Evolutionary conservation across 2,329 filamentous ascomycete genomes (phyloP).

Genomic region (Microdochium nivale): DNA sequence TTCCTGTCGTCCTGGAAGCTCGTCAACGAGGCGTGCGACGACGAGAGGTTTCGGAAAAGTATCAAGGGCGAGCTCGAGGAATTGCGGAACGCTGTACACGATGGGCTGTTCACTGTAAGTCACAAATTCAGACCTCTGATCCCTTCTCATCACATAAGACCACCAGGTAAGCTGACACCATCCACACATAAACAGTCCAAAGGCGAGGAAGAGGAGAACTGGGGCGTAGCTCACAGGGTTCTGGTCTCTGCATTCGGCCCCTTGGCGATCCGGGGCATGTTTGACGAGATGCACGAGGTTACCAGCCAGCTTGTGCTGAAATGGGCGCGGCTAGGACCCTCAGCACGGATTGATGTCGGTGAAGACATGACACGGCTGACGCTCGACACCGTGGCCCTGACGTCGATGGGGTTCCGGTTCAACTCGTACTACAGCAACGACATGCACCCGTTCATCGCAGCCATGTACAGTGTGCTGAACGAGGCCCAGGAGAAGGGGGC

Average conservation of each 20-base stretch:
- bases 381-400: conserved; percentile 53
- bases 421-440: conserved; percentile 49
- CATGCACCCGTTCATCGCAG: conserved; percentile 46
- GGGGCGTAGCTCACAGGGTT: conserved; percentile 44
- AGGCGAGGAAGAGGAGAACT: conserved; percentile 26
- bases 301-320: conserved; percentile 43
- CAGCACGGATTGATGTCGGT: conserved; percentile 38
- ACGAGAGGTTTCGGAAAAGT: conserved; percentile 37
- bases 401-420: conserved; percentile 46
- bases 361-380: conserved; percentile 56
- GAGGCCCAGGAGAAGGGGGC: conserved; percentile 31
- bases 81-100: conserved; percentile 34
- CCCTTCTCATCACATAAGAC: too few relatives aligned
- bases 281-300: conserved; percentile 43
- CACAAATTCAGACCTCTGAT: too few relatives aligned
- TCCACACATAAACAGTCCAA: too few relatives aligned
- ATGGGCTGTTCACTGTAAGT: conserved; percentile 39
- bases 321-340: conserved; percentile 35
- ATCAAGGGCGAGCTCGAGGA: conserved; percentile 24
- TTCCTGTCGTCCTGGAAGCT: conserved; percentile 33
- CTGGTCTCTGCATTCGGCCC: conserved; percentile 46
- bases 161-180: too few relatives aligned
- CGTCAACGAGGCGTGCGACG: conserved; percentile 37
- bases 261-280: conserved; percentile 43
- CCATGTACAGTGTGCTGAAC: conserved; percentile 40